Evolutionary conservation across 139 green algal species (phyloP).

Genomic region (Tetradesmus obliquus): DNA sequence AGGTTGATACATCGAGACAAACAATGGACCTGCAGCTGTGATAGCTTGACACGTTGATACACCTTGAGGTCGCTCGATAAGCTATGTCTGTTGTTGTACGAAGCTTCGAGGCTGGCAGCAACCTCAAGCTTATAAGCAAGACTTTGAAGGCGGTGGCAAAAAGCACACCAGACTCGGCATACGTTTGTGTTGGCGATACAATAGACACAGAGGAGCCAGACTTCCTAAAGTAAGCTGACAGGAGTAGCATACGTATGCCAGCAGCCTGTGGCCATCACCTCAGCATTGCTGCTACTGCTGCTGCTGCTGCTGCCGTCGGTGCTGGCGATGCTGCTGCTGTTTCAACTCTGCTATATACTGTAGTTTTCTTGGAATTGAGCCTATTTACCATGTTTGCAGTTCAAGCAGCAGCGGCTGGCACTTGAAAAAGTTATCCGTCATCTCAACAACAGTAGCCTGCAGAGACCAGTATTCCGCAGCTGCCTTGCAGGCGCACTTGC

Average conservation of each 20-base stretch:
- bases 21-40: background rate
- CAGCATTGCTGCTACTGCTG: background rate
- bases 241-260: background rate
- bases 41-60: background rate
- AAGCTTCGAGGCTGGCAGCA: conserved; percentile 21
- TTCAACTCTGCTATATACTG: background rate
- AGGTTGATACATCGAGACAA: background rate
- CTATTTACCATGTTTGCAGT: too few relatives aligned
- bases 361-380: too few relatives aligned
- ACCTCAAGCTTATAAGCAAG: conserved; percentile 39
- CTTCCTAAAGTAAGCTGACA: conserved; percentile 31
- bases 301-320: too few relatives aligned
- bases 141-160: conserved; percentile 25
- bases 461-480: too few relatives aligned
- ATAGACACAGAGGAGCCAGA: conserved; percentile 60
- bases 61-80: too few relatives aligned
- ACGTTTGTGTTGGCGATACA: conserved; percentile 64
- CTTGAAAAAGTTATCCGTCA: too few relatives aligned
- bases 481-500: too few relatives aligned
- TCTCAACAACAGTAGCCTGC: too few relatives aligned
- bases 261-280: background rate
- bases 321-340: background rate
- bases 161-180: conserved; percentile 18
- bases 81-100: conserved; percentile 4
- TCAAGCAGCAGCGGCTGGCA: too few relatives aligned